Evolutionary conservation across 306 rosid genomes (phyloP), one percentile per base, ranked within the genome.

Genomic region (Delonix regia): DNA sequence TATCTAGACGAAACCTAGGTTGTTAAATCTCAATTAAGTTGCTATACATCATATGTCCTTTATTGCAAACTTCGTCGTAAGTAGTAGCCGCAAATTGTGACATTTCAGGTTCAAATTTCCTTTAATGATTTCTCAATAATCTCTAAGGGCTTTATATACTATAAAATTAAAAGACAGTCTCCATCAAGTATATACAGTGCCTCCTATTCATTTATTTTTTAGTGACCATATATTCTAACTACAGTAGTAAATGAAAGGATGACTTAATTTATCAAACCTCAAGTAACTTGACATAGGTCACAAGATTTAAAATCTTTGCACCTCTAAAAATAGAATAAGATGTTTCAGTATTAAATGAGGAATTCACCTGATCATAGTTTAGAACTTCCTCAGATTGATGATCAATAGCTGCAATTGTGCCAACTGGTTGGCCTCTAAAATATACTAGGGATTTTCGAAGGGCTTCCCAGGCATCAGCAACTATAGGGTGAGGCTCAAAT

Each of bases 391-490:
- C 96, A 0, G 97, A 73, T 49, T 91, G 92, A 74, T 93, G 96
- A 59, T 93, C 97, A 59, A 81, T 83, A 9, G 97, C 97, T 47
- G 94, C 97, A 77, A 93, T 93, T 49, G 97, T 93, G 59, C 97
- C 97, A 3, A 93, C 92, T 0, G 97, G 97, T 76, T 86, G 96
- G 67, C 82, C 79, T 28, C 88, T 88, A 34, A 87, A 90, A 87
- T 85, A 14, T 59, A 93, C 97, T 45, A 93, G 70, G 81, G 97
- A 93, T 38, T 84, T 87, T 12, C 94, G 85, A 34, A 93, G 92
- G 21, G 94, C 89, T 36, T 93, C 97, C 97, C 97, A 93, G 9
- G 97, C 97, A 77, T 93, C 96, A 4, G 94, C 97, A 18, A 93
- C 87, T 90, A 93, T 89, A 0, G 96, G 97, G 33, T 90, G 97